Percentiles rank a stretch among this genome's conserved stretches.
These are phyloP conservation scores for Penicillium chermesinum DNA, from an alignment of 495 filamentous ascomycete species.

Conservation along the genomic window DNA sequence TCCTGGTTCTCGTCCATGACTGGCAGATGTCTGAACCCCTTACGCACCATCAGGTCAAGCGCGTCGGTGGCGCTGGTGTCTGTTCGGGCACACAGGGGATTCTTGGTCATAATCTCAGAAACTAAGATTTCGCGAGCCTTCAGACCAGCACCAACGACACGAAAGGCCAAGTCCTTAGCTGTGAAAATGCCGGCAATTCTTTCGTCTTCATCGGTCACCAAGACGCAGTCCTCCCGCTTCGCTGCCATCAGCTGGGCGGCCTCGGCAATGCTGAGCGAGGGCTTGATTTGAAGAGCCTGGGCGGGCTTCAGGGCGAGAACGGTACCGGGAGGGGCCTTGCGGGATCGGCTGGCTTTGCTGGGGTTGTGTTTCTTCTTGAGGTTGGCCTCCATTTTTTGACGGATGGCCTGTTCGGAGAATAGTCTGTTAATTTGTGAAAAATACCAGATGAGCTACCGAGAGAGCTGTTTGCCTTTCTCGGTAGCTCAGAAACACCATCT, in stretches of 20 bases:
- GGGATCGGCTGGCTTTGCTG: constrained; percentile 69
- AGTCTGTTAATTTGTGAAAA: background rate
- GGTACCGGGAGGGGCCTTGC: constrained; percentile 92
- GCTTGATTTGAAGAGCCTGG: constrained; percentile 96
- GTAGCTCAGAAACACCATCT: background rate
- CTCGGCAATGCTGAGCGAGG: constrained; percentile 86
- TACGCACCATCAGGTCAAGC: constrained; percentile 94
- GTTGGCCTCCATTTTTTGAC: constrained; percentile 92
- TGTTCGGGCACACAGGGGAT: constrained; percentile 92
- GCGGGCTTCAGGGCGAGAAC: constrained; percentile 93
- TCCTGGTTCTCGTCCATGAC: constrained; percentile 99
- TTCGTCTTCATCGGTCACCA: constrained; percentile 97
- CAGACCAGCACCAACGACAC: constrained; percentile 89
- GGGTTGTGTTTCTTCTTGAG: constrained; percentile 89
- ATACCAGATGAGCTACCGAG: no score
- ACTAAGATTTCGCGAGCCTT: constrained; percentile 89
- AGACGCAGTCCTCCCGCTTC: constrained; percentile 97
- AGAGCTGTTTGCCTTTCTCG: background rate
- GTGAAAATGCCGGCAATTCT: constrained; percentile 98
- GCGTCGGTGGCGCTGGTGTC: constrained; percentile 98
- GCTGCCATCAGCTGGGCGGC: constrained; percentile 98
- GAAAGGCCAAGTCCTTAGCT: constrained; percentile 96
- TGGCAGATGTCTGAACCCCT: constrained; percentile 94
- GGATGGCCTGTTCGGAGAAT: constrained; percentile 67
- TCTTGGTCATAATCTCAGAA: constrained; percentile 99